A percentile compares a stretch with the other conserved stretches of the same genome.
These are phyloP conservation scores for Saururus chinensis DNA, from an alignment of 164 flowering plant genomes.

Conservation along the genomic window DNA sequence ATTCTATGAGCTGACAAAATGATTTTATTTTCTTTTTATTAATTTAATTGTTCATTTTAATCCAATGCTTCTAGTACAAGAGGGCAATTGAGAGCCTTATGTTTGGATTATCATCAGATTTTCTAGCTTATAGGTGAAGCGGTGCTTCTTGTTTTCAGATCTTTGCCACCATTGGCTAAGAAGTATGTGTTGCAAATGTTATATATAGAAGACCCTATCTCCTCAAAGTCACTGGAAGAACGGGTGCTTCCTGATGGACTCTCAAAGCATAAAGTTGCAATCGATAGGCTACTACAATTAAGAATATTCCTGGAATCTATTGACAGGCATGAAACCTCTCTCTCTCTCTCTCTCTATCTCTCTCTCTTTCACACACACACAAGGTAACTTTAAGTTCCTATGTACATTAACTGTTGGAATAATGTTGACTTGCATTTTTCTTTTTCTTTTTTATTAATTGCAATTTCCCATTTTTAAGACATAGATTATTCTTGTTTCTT, in stretches of 20 bases:
- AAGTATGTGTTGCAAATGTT: conserved; percentile 74
- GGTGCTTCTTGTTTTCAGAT: conserved; percentile 34
- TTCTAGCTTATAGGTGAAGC: not conserved
- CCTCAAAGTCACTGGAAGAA: conserved; percentile 67
- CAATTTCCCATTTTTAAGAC: too few relatives aligned
- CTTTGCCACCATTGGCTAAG: conserved; percentile 89
- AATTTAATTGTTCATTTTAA: too few relatives aligned
- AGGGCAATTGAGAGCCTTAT: not conserved
- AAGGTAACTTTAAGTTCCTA: not conserved
- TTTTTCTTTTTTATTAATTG: too few relatives aligned
- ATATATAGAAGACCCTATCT: conserved; percentile 53
- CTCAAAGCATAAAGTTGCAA: conserved; percentile 76
- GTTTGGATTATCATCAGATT: not conserved
- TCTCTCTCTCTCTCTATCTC: conserved; percentile 3
- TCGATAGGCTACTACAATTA: conserved; percentile 75
- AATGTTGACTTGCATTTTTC: not conserved
- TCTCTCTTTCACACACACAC: not conserved
- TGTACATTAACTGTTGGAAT: not conserved
- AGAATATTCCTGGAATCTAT: conserved; percentile 49
- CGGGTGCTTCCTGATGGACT: conserved; percentile 83
- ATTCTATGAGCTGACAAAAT: too few relatives aligned
- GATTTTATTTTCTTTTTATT: too few relatives aligned
- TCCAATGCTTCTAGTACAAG: not conserved
- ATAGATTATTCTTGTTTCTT: not conserved
- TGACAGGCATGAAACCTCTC: conserved; percentile 42